Percentiles rank a stretch among this genome's conserved stretches.
Conservation (phyloP, 2,329 filamentous ascomycete genomes). For the Colletotrichum melonis region DNA sequence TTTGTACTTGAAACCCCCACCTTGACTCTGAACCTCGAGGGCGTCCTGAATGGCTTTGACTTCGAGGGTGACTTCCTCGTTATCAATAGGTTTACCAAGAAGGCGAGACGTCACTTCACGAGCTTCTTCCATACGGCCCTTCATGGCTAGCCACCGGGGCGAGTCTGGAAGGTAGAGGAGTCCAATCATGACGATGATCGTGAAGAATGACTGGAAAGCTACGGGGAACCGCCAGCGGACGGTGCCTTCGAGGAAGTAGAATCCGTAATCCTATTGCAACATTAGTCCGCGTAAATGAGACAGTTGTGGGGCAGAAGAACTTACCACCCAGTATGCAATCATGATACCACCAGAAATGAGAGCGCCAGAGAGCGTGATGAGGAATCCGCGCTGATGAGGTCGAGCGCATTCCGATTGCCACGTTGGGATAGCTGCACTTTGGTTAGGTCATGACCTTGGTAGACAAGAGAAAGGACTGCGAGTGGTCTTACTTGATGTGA, state of each 20-base stretch:
- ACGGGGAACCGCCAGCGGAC: constrained; percentile 48
- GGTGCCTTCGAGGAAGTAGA: constrained; percentile 44
- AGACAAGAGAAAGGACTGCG: no score
- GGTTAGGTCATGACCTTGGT: neutral
- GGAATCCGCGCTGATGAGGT: constrained; percentile 42
- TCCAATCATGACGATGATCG: constrained; percentile 45
- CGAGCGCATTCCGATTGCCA: constrained; percentile 45
- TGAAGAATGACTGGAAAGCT: constrained; percentile 45
- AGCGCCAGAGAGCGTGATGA: constrained; percentile 42
- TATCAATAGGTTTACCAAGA: constrained; percentile 40
- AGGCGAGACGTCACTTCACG: constrained; percentile 40
- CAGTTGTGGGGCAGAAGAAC: neutral
- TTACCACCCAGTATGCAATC: constrained; percentile 45
- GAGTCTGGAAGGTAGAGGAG: constrained; percentile 49
- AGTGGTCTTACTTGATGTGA: constrained; percentile 39
- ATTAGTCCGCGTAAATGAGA: neutral
- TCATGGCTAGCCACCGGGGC: constrained; percentile 50
- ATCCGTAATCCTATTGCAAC: constrained; percentile 39
- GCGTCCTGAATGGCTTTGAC: constrained; percentile 39
- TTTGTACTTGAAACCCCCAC: constrained; percentile 38
- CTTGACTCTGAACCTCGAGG: constrained; percentile 40
- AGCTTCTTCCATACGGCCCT: constrained; percentile 43
- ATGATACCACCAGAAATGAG: constrained; percentile 45
- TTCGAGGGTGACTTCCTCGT: constrained; percentile 40
- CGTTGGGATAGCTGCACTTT: constrained; percentile 39